phyloP scores from a whole-genome alignment of 129 eudicot genomes.

The Flaveria brownii region DNA sequence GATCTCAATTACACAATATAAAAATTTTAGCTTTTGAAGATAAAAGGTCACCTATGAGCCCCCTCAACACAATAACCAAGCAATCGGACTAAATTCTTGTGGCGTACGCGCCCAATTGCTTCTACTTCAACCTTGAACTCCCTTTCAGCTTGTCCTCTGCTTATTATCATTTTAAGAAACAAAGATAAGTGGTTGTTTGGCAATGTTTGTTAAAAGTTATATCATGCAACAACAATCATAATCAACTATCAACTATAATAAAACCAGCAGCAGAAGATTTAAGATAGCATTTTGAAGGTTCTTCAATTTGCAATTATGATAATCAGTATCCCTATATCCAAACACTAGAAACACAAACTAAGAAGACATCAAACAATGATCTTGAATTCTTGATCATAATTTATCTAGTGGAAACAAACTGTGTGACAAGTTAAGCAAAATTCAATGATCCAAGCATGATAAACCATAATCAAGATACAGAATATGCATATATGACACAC shows the following conservation, averaged over 20 bases:
- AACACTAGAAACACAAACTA: not conserved
- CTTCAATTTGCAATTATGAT: not conserved
- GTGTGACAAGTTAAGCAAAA: not conserved
- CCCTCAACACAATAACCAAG: conserved; percentile 96
- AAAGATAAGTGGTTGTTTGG: not conserved
- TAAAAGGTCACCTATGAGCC: conserved; percentile 66
- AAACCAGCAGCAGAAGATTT: not conserved
- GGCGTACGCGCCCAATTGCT: conserved; percentile 92
- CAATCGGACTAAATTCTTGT: conserved; percentile 85
- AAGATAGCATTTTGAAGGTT: not conserved
- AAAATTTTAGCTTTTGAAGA: not conserved
- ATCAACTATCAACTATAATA: not conserved
- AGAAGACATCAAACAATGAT: not conserved
- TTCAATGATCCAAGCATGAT: not conserved
- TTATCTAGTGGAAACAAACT: not conserved
- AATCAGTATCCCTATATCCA: not conserved
- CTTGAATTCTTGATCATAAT: too few species aligned
- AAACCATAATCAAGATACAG: not conserved
- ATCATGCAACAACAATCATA: not conserved
- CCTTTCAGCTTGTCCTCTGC: conserved; percentile 94
- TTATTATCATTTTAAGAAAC: not conserved
- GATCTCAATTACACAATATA: not conserved
- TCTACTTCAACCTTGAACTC: conserved; percentile 96
- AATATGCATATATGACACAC: not conserved
- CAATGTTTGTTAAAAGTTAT: not conserved